Evolutionary conservation across 2,329 filamentous ascomycete genomes (phyloP).

Genomic region (Epichloe bromicola): DNA sequence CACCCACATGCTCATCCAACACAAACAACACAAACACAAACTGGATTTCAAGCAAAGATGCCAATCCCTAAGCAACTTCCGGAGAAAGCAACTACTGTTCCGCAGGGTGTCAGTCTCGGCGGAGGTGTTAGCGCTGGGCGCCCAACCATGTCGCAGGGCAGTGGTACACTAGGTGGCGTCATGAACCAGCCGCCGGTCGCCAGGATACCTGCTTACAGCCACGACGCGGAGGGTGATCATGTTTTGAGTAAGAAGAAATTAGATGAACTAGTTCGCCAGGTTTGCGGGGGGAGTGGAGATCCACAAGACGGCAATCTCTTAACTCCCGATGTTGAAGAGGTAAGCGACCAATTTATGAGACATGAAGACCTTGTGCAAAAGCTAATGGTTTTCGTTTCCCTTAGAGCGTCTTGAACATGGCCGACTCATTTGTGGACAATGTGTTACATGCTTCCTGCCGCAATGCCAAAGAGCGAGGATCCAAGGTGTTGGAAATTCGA

Average conservation of each 20-base stretch:
- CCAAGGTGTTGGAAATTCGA: conserved; percentile 78
- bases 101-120: conserved; percentile 58
- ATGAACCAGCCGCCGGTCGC: conserved; percentile 78
- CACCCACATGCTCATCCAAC: conserved; percentile 38
- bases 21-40: conserved; percentile 30
- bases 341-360: conserved; percentile 28
- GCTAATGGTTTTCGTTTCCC: conserved; percentile 6
- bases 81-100: conserved; percentile 52
- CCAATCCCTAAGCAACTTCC: conserved; percentile 72
- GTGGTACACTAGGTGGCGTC: conserved; percentile 63
- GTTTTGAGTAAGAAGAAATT: conserved; percentile 97
- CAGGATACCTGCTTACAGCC: conserved; percentile 69
- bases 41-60: conserved; percentile 48
- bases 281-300: conserved; percentile 68
- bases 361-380: not conserved
- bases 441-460: conserved; percentile 79
- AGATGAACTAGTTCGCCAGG: conserved; percentile 86
- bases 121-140: conserved; percentile 51
- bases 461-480: conserved; percentile 84
- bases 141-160: conserved; percentile 74
- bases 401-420: conserved; percentile 74
- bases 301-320: conserved; percentile 63
- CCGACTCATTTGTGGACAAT: conserved; percentile 89
- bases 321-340: conserved; percentile 91
- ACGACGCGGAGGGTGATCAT: conserved; percentile 84